Evolutionary conservation across 1,284 basidiomycete genomes (phyloP).

Genomic region (Ganoderma boninense): DNA sequence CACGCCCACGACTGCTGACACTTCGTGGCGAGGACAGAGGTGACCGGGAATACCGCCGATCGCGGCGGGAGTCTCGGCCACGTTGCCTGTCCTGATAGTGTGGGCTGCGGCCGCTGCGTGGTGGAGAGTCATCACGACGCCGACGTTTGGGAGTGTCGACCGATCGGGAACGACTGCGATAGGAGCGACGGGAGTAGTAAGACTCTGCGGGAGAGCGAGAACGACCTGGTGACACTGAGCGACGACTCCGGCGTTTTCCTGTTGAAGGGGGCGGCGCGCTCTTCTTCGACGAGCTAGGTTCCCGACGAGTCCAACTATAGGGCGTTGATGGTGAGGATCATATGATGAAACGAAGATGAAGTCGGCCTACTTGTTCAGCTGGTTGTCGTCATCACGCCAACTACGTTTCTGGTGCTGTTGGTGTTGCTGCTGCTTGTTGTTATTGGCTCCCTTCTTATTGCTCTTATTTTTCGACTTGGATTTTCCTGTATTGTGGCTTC

Average conservation of each 20-base stretch:
- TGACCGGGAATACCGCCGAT: constrained; percentile 36
- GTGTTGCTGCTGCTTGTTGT: constrained; percentile 45
- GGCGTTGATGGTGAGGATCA: background rate
- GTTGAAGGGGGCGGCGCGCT: constrained; percentile 21
- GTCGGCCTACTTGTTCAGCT: constrained; percentile 70
- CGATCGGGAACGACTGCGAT: constrained; percentile 69
- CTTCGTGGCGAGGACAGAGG: constrained; percentile 37
- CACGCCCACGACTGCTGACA: constrained; percentile 38
- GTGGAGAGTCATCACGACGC: constrained; percentile 58
- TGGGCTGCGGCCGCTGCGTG: constrained; percentile 46
- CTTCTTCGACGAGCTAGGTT: constrained; percentile 31
- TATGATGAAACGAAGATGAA: background rate
- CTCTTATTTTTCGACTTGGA: constrained; percentile 46
- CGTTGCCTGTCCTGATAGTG: constrained; percentile 34
- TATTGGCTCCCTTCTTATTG: constrained; percentile 45
- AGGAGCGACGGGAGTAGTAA: constrained; percentile 68
- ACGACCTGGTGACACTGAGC: constrained; percentile 54
- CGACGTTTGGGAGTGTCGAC: constrained; percentile 60
- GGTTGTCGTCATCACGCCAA: constrained; percentile 69
- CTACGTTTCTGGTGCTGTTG: constrained; percentile 52
- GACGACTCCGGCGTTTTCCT: constrained; percentile 41
- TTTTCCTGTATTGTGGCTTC: constrained; percentile 42
- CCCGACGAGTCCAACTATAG: constrained; percentile 46
- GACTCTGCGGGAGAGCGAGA: constrained; percentile 70
- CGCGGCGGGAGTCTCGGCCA: constrained; percentile 33